These are phyloP conservation scores for Tetramitus jugosus DNA, from an alignment of 208 protist species.

Conservation along the genomic window DNA sequence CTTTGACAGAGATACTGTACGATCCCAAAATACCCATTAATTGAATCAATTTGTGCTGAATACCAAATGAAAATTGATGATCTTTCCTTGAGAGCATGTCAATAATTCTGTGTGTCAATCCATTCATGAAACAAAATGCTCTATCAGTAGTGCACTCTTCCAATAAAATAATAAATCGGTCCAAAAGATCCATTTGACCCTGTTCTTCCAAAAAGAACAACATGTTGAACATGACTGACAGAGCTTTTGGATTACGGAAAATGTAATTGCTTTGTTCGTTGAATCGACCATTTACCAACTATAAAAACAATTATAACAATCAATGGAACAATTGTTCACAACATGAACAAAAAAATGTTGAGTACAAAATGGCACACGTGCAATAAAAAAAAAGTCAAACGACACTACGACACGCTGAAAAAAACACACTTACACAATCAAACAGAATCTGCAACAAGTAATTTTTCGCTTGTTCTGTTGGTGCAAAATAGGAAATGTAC, in stretches of 20 bases:
- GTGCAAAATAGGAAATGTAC: too few species aligned
- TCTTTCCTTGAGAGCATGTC: background rate
- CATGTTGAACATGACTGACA: background rate
- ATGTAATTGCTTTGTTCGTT: background rate
- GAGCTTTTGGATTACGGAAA: background rate
- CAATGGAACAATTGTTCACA: too few species aligned
- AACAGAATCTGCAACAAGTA: too few species aligned
- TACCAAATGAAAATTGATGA: background rate
- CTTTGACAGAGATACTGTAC: background rate
- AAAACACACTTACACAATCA: too few species aligned
- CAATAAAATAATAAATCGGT: slow-evolving; percentile 7
- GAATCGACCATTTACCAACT: too few species aligned
- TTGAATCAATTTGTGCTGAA: slow-evolving; percentile 10
- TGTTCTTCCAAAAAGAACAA: background rate
- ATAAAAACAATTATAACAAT: too few species aligned
- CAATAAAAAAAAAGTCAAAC: too few species aligned
- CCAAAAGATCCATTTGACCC: slow-evolving; percentile 6
- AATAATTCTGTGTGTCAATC: slow-evolving; percentile 5
- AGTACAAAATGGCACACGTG: too few species aligned
- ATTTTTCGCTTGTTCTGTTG: too few species aligned
- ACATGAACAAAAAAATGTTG: too few species aligned
- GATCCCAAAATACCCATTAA: background rate
- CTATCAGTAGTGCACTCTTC: slow-evolving; percentile 20
- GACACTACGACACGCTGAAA: too few species aligned
- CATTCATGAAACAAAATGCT: background rate